Conservation (phyloP, 106 monocot species). For the Apostasia ramifera region DNA sequence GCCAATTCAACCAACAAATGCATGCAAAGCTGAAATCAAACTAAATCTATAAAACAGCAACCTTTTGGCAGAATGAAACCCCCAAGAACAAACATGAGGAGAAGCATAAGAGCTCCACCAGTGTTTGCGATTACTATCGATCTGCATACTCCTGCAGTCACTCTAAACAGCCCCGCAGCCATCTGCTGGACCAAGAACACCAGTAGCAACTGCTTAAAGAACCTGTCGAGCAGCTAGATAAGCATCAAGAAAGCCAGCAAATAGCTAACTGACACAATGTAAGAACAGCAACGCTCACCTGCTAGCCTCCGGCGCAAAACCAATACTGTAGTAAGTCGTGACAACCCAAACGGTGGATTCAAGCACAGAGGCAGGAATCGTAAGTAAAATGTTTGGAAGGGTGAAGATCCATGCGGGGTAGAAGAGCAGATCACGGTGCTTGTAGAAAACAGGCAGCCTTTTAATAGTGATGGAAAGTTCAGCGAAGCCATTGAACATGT, state of each 20-base stretch:
- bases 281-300: slow-evolving; percentile 22
- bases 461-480: slow-evolving; percentile 54
- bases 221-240: slow-evolving; percentile 15
- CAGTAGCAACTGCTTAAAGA: slow-evolving; percentile 59
- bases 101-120: slow-evolving; percentile 36
- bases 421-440: slow-evolving; percentile 70
- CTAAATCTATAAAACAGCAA: background rate
- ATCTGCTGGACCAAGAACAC: slow-evolving; percentile 56
- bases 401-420: slow-evolving; percentile 66
- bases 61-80: slow-evolving; percentile 71
- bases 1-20: background rate
- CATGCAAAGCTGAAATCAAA: background rate
- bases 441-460: slow-evolving; percentile 77
- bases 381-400: slow-evolving; percentile 45
- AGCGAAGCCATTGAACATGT: slow-evolving; percentile 77
- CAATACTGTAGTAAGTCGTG: slow-evolving; percentile 53
- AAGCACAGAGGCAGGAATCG: slow-evolving; percentile 54
- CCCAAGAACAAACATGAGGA: slow-evolving; percentile 48
- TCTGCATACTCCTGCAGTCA: slow-evolving; percentile 34
- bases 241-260: background rate
- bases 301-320: slow-evolving; percentile 54
- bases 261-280: background rate
- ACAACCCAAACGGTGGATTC: slow-evolving; percentile 55
- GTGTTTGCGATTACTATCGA: slow-evolving; percentile 48
- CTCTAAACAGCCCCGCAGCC: slow-evolving; percentile 58